These are phyloP conservation scores for Suhomyces bokatorum DNA, from an alignment of 1,139 yeast species.

Conservation along the genomic window DNA sequence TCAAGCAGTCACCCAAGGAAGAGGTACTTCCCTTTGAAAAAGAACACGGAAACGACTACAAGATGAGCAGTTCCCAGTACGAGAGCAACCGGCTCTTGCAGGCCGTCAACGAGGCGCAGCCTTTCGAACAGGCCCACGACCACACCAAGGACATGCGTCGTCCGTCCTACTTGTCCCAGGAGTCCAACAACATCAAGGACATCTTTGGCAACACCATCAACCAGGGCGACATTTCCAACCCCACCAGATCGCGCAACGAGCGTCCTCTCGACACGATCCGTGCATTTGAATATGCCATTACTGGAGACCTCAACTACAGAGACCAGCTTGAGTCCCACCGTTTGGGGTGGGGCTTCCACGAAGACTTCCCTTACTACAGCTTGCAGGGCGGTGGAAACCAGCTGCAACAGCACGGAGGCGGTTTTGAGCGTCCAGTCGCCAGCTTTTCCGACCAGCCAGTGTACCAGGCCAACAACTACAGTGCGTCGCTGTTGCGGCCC, in stretches of 20 bases:
- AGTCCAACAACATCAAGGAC: constrained; percentile 56
- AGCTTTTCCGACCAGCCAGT: constrained; percentile 59
- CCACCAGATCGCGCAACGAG: constrained; percentile 88
- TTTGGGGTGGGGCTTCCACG: constrained; percentile 74
- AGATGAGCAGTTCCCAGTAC: constrained; percentile 61
- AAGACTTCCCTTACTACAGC: constrained; percentile 45
- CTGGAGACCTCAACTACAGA: constrained; percentile 76
- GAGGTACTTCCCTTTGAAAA: constrained; percentile 9
- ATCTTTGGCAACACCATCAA: constrained; percentile 78
- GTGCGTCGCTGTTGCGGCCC: constrained; percentile 41
- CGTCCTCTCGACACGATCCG: constrained; percentile 95
- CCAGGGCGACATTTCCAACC: constrained; percentile 84
- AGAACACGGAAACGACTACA: constrained; percentile 30
- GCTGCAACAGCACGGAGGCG: constrained; percentile 14
- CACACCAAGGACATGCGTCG: constrained; percentile 39
- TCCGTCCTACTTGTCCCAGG: constrained; percentile 26
- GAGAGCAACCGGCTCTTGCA: constrained; percentile 74
- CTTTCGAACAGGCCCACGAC: constrained; percentile 75
- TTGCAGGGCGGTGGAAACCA: constrained; percentile 21
- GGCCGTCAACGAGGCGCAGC: constrained; percentile 94
- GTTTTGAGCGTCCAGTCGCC: constrained; percentile 19
- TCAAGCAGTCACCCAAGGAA: constrained; percentile 3
- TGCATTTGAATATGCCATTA: constrained; percentile 86
- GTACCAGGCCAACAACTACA: constrained; percentile 58
- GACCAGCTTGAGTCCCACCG: constrained; percentile 78